Percentiles rank a stretch among this genome's conserved stretches.
phyloP scores from a whole-genome alignment of 1,139 yeast species.

The Scheffersomyces stambukii region DNA sequence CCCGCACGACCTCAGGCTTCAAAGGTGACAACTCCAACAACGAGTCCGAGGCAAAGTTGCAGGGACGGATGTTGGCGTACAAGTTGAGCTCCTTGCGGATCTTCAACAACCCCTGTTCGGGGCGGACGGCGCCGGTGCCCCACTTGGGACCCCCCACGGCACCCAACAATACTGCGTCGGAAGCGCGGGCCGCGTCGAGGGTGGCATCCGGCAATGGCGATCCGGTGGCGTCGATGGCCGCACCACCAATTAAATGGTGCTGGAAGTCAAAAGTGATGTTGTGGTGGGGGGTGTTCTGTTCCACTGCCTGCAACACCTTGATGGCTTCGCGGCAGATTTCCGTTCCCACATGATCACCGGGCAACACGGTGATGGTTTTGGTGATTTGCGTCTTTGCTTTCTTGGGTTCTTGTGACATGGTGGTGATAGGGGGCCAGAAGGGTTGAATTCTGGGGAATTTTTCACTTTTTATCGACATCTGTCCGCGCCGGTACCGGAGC shows the following conservation, averaged over 20 bases:
- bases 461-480: no score
- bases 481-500: no score
- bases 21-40: constrained; percentile 84
- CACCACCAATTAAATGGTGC: constrained; percentile 91
- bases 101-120: constrained; percentile 92
- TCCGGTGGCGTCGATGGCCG: constrained; percentile 97
- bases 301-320: constrained; percentile 80
- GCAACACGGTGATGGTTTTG: constrained; percentile 78
- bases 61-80: constrained; percentile 95
- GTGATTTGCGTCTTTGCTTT: constrained; percentile 16
- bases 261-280: constrained; percentile 68
- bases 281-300: constrained; percentile 51
- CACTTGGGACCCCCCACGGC: constrained; percentile 99
- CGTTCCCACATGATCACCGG: constrained; percentile 96
- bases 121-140: constrained; percentile 93
- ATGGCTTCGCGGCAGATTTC: constrained; percentile 89
- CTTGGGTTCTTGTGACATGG: constrained; percentile 1
- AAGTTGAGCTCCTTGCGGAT: constrained; percentile 91
- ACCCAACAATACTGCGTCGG: constrained; percentile 93
- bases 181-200: constrained; percentile 74
- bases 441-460: background rate
- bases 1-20: constrained; percentile 76
- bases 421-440: background rate
- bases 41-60: constrained; percentile 87
- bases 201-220: constrained; percentile 87